These are phyloP conservation scores for Mycosphaerella sp. DNA, from an alignment of 2,329 filamentous ascomycete species.

Conservation along the genomic window DNA sequence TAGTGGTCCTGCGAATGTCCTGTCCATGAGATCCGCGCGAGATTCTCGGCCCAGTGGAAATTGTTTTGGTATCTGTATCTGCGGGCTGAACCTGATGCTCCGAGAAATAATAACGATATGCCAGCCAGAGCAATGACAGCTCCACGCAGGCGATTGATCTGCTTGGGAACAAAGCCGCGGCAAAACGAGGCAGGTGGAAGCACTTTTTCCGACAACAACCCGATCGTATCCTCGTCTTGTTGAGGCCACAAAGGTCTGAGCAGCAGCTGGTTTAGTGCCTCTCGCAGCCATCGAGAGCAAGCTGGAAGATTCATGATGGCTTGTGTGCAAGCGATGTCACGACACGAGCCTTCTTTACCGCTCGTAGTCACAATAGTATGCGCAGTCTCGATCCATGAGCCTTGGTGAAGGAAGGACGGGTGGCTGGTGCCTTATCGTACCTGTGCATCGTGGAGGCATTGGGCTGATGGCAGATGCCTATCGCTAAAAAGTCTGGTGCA, in stretches of 20 bases:
- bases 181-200: background rate
- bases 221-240: background rate
- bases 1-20: slow-evolving; percentile 5
- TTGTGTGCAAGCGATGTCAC: background rate
- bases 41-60: background rate
- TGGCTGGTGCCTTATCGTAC: too few relatives aligned
- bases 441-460: too few relatives aligned
- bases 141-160: background rate
- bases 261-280: background rate
- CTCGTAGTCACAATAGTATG: background rate
- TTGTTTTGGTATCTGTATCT: background rate
- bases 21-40: background rate
- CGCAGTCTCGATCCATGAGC: too few relatives aligned
- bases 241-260: background rate
- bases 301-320: background rate
- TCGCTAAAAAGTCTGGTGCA: too few relatives aligned
- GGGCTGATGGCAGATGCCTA: too few relatives aligned
- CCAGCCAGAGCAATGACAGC: background rate
- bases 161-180: background rate
- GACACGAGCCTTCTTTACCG: background rate
- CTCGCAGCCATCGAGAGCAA: background rate
- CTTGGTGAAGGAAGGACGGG: too few relatives aligned
- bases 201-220: background rate
- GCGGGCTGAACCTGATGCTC: background rate
- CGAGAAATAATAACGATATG: background rate